Evolutionary conservation across 2,329 filamentous ascomycete genomes (phyloP).

Genomic region (Laburnicola sp.): DNA sequence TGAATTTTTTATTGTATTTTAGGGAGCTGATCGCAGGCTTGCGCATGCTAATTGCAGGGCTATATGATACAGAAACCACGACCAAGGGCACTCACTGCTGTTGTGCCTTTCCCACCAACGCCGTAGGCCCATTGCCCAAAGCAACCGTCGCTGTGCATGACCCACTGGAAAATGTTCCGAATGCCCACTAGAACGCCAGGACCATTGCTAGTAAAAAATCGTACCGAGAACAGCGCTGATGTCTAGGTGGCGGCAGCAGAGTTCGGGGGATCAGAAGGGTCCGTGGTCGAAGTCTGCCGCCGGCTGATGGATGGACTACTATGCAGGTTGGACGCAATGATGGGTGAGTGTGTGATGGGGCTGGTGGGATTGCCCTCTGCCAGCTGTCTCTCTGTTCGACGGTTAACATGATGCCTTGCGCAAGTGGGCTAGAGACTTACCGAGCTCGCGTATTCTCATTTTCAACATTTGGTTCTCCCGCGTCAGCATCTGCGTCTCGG

Average conservation of each 20-base stretch:
- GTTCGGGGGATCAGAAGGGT: background rate
- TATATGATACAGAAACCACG: too few relatives aligned
- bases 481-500: slow-evolving; percentile 75
- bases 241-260: background rate
- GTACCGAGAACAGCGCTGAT: background rate
- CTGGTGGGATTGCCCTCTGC: slow-evolving; percentile 36
- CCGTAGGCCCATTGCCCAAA: background rate
- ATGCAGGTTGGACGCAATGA: slow-evolving; percentile 30
- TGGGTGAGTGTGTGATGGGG: slow-evolving; percentile 37
- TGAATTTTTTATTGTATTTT: too few relatives aligned
- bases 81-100: background rate
- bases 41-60: too few relatives aligned
- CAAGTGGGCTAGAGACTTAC: slow-evolving; percentile 45
- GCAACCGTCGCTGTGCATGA: background rate
- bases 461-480: slow-evolving; percentile 84
- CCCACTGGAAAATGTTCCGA: background rate
- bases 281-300: slow-evolving; percentile 2
- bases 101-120: background rate
- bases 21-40: too few relatives aligned
- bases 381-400: slow-evolving; percentile 40
- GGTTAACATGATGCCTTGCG: slow-evolving; percentile 5
- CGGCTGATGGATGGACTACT: slow-evolving; percentile 25
- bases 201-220: background rate
- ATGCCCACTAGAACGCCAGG: background rate
- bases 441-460: slow-evolving; percentile 71